Base-by-base conservation (phyloP, 176 grass and related monocot genomes). In the Tillandsia fasciculata region DNA sequence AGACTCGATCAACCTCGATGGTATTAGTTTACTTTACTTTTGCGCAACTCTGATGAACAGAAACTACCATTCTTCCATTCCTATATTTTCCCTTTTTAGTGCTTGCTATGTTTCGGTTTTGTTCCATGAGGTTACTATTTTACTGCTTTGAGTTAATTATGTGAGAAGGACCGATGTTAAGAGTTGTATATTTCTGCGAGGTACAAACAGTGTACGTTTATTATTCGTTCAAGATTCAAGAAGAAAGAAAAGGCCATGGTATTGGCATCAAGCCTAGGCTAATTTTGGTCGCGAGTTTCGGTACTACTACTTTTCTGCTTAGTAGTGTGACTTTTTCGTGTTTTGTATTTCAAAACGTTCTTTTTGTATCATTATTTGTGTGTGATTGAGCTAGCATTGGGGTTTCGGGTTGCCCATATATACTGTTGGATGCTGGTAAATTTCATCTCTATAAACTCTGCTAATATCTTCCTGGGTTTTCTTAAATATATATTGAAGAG, bases 101-200 rank as follows among this genome's bases (percentile, higher is more conserved):
- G 20, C 29, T 42, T 64, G 23, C 29, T 58, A 26, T 24, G 57
- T 74, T 79, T 83, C 33, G 33, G 33, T 20, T 61, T 23, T 23
- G 17, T 26, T 48, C 51, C 11, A 27, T 33, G 8, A 42, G 70
- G 50, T 29, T 0, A 68, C 58, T 51, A 13, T 9, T 58, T 61
- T 61, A 61, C 17, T 61, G 56, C 22, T 20, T 52, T 57, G 49
- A 27, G 26, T 9, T 75, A 26, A 8, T 51, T 42, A 51, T 72
- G 26, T 71, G 76, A 79, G 71, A 33, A 79, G 48, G 63, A 8
- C 12, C 48, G 49, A 51, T 75, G 42, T 75, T 61, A 14, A 67
- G 14, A 75, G 71, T 26, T 49, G 51, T 79, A 52, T 70, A 63
- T 70, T 79, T 75, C 63, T 78, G 64, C 50, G 48, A 53, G 69